Conservation (phyloP, 2,329 filamentous ascomycete genomes). For the Penicillium capsulatum region DNA sequence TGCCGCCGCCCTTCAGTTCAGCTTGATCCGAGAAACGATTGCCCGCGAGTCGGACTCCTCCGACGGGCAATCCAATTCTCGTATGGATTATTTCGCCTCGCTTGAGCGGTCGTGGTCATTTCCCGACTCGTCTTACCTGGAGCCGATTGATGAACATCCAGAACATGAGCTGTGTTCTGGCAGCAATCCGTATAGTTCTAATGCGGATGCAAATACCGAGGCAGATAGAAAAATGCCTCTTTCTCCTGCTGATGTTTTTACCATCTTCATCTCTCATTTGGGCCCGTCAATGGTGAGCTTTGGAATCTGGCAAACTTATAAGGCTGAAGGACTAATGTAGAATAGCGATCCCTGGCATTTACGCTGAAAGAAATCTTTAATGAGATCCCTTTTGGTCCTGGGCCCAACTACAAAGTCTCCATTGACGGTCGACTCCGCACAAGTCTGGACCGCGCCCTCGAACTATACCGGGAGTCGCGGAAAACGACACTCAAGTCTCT, state of each 20-base stretch:
- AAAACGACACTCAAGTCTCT: conserved; percentile 71
- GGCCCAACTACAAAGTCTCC: conserved; percentile 63
- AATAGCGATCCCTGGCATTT: conserved; percentile 78
- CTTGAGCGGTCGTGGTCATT: conserved; percentile 32
- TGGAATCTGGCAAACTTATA: no score
- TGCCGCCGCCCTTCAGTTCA: conserved; percentile 84
- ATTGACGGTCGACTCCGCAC: conserved; percentile 75
- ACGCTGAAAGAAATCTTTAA: conserved; percentile 85
- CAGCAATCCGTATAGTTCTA: conserved; percentile 5
- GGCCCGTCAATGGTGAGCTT: conserved; percentile 74
- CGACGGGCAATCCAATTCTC: conserved; percentile 13
- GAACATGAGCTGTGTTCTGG: conserved; percentile 47
- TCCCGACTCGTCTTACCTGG: conserved; percentile 48
- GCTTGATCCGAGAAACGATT: conserved; percentile 64
- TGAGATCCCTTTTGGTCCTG: conserved; percentile 74
- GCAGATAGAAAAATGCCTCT: conserved; percentile 14
- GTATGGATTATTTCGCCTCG: conserved; percentile 16
- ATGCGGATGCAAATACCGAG: conserved; percentile 8
- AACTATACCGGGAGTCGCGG: conserved; percentile 71
- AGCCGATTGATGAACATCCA: conserved; percentile 60
- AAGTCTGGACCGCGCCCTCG: conserved; percentile 75
- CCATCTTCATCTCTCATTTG: conserved; percentile 79
- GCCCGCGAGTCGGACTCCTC: conserved; percentile 16
- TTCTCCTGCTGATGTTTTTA: conserved; percentile 76
- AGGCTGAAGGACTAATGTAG: background rate